Conservation (phyloP, 2,329 filamentous ascomycete genomes). For the Colletotrichum caudatum region DNA sequence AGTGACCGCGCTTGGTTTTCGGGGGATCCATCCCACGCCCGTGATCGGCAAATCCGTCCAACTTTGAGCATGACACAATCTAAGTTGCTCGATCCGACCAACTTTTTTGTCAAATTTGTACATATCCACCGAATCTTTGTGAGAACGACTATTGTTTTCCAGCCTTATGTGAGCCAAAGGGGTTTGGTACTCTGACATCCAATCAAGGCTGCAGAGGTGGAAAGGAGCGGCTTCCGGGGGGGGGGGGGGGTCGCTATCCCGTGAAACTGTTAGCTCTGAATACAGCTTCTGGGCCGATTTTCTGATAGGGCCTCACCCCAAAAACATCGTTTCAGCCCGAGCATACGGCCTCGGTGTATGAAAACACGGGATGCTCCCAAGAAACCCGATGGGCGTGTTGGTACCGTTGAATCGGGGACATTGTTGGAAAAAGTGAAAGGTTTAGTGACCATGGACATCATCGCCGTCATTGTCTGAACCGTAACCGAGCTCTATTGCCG, state of each 20-base stretch:
- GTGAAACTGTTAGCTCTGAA: background rate
- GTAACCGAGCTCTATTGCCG: background rate
- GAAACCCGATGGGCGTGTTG: too few species aligned
- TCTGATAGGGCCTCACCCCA: too few species aligned
- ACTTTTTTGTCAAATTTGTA: background rate
- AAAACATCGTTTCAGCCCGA: background rate
- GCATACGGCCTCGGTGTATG: background rate
- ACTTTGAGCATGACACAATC: background rate
- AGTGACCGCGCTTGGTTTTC: background rate
- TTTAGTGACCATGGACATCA: background rate
- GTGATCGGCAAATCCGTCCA: background rate
- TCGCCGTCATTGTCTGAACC: conserved; percentile 6
- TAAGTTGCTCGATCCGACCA: background rate
- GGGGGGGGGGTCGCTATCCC: background rate
- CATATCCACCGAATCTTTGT: background rate
- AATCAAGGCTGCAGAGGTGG: background rate
- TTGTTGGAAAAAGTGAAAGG: too few species aligned
- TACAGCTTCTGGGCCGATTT: too few species aligned
- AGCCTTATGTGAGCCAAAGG: background rate
- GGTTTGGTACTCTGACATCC: background rate
- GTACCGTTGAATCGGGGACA: background rate
- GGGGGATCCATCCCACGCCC: too few species aligned
- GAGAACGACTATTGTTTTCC: background rate
- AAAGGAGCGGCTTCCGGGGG: background rate
- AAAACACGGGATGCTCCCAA: too few species aligned